phyloP scores from a whole-genome alignment of 192 early-diverging fungal genomes.

The Podila verticillata region DNA sequence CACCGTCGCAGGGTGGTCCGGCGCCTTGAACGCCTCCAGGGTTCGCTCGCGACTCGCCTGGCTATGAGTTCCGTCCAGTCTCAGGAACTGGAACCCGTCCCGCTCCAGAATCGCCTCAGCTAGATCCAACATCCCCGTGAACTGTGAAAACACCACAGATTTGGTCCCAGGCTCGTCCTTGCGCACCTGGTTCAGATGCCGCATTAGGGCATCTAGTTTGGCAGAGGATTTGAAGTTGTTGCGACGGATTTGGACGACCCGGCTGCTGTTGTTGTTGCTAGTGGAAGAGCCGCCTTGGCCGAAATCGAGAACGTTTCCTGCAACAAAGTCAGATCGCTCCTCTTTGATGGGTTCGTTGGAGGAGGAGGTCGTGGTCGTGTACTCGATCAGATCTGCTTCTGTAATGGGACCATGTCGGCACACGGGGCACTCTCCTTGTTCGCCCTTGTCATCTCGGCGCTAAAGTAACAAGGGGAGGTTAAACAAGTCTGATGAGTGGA shows the following conservation, averaged over 20 bases:
- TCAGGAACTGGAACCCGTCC: conserved; percentile 66
- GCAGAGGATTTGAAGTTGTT: conserved; percentile 54
- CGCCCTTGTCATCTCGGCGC: conserved; percentile 55
- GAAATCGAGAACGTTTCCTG: neutral
- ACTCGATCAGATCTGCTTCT: conserved; percentile 56
- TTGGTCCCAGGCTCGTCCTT: conserved; percentile 58
- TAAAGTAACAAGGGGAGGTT: conserved; percentile 2
- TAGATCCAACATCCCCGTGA: conserved; percentile 85
- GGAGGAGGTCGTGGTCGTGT: conserved; percentile 7
- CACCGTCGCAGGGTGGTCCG: conserved; percentile 64
- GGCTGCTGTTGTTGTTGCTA: conserved; percentile 12
- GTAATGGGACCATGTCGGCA: conserved; percentile 61
- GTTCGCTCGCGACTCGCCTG: conserved; percentile 69
- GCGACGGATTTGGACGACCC: conserved; percentile 43
- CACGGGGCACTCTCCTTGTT: conserved; percentile 62
- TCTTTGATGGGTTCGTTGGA: neutral
- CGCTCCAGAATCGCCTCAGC: conserved; percentile 64
- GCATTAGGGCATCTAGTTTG: conserved; percentile 61
- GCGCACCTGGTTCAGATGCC: conserved; percentile 40
- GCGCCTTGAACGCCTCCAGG: conserved; percentile 67
- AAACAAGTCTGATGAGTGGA: no score
- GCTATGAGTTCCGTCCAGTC: conserved; percentile 85
- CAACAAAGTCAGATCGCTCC: neutral
- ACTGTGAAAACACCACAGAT: conserved; percentile 95
- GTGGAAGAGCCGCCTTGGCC: conserved; percentile 3